Evolutionary conservation across 805 yeast genomes (phyloP).

Genomic region (Metschnikowia continentalis): DNA sequence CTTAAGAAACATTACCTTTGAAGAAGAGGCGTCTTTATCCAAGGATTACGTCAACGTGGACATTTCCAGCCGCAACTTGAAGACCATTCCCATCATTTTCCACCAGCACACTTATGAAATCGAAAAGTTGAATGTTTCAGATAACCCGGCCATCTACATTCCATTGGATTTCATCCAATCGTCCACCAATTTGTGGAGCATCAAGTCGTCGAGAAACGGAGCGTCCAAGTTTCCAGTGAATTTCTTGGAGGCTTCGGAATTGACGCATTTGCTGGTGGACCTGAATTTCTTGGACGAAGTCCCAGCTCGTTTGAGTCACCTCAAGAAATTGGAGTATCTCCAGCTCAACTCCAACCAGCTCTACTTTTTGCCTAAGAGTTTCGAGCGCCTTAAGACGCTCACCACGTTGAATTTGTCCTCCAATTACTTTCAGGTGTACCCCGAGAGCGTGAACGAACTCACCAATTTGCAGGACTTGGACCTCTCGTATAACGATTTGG

Average conservation of each 20-base stretch:
- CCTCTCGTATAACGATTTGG: constrained; percentile 74
- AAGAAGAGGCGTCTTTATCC: constrained; percentile 63
- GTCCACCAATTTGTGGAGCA: constrained; percentile 63
- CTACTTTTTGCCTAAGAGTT: constrained; percentile 54
- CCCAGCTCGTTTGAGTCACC: constrained; percentile 52
- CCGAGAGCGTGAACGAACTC: constrained; percentile 61
- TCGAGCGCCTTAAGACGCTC: constrained; percentile 52
- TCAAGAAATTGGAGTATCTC: constrained; percentile 53
- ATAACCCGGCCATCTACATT: constrained; percentile 78
- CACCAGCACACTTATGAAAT: constrained; percentile 79
- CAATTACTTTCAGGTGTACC: constrained; percentile 59
- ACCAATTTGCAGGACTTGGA: constrained; percentile 62
- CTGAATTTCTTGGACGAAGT: constrained; percentile 69
- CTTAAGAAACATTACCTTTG: constrained; percentile 57
- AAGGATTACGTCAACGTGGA: constrained; percentile 71
- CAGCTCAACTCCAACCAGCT: constrained; percentile 76
- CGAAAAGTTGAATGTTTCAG: constrained; percentile 74
- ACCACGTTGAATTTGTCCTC: constrained; percentile 72
- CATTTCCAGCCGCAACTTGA: constrained; percentile 66
- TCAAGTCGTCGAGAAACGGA: constrained; percentile 69
- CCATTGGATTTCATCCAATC: constrained; percentile 85
- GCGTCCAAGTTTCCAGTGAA: constrained; percentile 71
- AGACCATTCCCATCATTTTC: constrained; percentile 79
- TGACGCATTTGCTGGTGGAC: constrained; percentile 67
- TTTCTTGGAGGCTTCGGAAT: constrained; percentile 61